phyloP scores from a whole-genome alignment of 202 grass and related monocot species.

The Tripidium arundinaceum region DNA sequence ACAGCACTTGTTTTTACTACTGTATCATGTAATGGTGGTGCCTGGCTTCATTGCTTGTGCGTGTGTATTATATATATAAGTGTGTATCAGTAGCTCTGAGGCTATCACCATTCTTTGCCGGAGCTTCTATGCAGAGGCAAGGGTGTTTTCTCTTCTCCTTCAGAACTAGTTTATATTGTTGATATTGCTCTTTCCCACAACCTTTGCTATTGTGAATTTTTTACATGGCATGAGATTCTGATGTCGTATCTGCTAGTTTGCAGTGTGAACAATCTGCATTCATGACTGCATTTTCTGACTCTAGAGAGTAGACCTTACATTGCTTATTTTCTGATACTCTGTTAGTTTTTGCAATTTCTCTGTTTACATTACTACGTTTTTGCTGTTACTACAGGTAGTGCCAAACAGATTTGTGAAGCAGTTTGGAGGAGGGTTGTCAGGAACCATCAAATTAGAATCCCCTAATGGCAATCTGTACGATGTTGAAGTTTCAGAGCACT shows the following conservation, averaged over 20 bases:
- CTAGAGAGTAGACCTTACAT: not conserved
- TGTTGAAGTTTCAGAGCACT: conserved; percentile 3
- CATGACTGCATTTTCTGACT: not conserved
- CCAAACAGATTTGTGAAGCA: conserved; percentile 32
- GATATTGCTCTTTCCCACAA: too few species aligned
- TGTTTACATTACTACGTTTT: not conserved
- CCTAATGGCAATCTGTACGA: conserved; percentile 31
- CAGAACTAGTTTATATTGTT: too few species aligned
- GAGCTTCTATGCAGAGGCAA: too few species aligned
- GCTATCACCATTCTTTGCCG: not conserved
- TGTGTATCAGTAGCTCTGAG: not conserved
- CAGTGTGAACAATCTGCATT: not conserved
- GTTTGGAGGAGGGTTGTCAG: conserved; percentile 18
- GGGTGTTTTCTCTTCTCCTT: too few species aligned
- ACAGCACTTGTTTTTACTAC: not conserved
- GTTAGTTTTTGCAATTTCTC: not conserved
- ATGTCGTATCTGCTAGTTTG: not conserved
- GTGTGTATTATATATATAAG: not conserved
- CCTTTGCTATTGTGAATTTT: not conserved
- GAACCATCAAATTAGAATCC: conserved; percentile 28
- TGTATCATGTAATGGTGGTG: too few species aligned
- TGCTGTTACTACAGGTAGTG: conserved; percentile 10
- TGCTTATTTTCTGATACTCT: not conserved
- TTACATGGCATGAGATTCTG: not conserved
- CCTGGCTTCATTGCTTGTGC: not conserved